Evolutionary conservation across 495 filamentous ascomycete species (phyloP).

Genomic region (Aspergillus wentii): DNA sequence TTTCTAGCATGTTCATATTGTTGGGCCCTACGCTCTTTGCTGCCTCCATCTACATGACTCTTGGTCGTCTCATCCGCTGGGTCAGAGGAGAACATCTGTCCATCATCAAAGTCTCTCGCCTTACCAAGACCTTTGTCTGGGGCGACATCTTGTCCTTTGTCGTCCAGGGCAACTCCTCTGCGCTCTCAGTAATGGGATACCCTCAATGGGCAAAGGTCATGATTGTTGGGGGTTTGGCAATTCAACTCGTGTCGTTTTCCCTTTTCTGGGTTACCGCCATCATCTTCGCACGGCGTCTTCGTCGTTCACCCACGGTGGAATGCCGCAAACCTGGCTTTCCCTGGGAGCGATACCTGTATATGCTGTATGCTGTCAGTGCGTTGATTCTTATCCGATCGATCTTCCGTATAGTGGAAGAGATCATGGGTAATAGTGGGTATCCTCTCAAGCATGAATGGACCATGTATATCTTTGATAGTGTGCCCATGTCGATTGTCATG

Average conservation of each 20-base stretch:
- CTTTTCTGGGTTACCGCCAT: slow-evolving; percentile 23
- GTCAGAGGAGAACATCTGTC: slow-evolving; percentile 30
- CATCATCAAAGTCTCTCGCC: slow-evolving; percentile 2
- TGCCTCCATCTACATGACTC: slow-evolving; percentile 50
- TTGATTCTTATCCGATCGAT: slow-evolving; percentile 54
- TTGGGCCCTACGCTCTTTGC: slow-evolving; percentile 35
- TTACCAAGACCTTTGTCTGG: slow-evolving; percentile 19
- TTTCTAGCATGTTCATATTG: slow-evolving; percentile 27
- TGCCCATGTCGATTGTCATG: slow-evolving; percentile 49
- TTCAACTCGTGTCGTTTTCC: slow-evolving; percentile 30
- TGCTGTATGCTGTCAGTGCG: slow-evolving; percentile 41
- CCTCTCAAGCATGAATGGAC: slow-evolving; percentile 47
- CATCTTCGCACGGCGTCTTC: slow-evolving; percentile 22
- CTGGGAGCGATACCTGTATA: slow-evolving; percentile 43
- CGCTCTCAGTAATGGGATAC: too few relatives aligned
- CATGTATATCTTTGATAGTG: slow-evolving; percentile 54
- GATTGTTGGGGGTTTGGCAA: slow-evolving; percentile 17
- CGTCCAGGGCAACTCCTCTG: slow-evolving; percentile 13
- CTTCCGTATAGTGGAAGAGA: slow-evolving; percentile 58
- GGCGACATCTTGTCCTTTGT: slow-evolving; percentile 17
- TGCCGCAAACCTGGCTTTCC: slow-evolving; percentile 7
- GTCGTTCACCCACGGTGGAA: slow-evolving; percentile 10
- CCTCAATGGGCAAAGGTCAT: slow-evolving; percentile 11
- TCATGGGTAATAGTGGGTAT: slow-evolving; percentile 45
- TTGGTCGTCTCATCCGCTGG: slow-evolving; percentile 37